A percentile compares a stretch with the other conserved stretches of the same genome.
Conservation (phyloP, 768 basidiomycete genomes). For the Amyloporia xantha region DNA sequence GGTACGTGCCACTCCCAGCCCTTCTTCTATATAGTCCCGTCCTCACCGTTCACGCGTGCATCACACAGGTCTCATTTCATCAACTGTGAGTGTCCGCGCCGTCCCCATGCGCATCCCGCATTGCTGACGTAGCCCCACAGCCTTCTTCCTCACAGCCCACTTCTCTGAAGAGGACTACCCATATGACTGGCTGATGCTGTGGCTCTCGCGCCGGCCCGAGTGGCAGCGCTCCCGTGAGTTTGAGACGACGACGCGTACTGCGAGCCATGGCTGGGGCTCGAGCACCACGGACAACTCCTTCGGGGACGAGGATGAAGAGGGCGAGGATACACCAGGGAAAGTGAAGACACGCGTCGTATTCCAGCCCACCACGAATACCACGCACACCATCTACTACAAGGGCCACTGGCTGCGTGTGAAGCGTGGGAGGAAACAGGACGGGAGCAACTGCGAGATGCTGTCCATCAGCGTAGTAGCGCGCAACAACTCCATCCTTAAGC, state of each 20-base stretch:
- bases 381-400: slow-evolving; percentile 82
- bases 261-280: slow-evolving; percentile 51
- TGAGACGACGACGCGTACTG: slow-evolving; percentile 76
- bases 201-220: slow-evolving; percentile 79
- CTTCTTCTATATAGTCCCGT: slow-evolving; percentile 4
- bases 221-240: slow-evolving; percentile 89
- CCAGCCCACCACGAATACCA: slow-evolving; percentile 83
- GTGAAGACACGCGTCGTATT: slow-evolving; percentile 79
- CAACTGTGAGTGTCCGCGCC: slow-evolving; percentile 54
- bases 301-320: slow-evolving; percentile 43
- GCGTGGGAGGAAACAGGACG: slow-evolving; percentile 61
- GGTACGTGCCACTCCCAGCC: slow-evolving; percentile 47
- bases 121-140: slow-evolving; percentile 9
- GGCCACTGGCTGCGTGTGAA: slow-evolving; percentile 80
- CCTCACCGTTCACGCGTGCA: slow-evolving; percentile 5
- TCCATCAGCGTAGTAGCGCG: slow-evolving; percentile 84
- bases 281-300: slow-evolving; percentile 49
- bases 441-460: slow-evolving; percentile 64
- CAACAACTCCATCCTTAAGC: slow-evolving; percentile 77
- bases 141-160: slow-evolving; percentile 76
- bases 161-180: slow-evolving; percentile 89
- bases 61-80: slow-evolving; percentile 70
- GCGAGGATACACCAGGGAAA: slow-evolving; percentile 48
- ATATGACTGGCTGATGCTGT: slow-evolving; percentile 89
- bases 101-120: slow-evolving; percentile 2